Evolutionary conservation across 2,329 filamentous ascomycete genomes (phyloP), one percentile per base, ranked within the genome.

Genomic region (Escovopsis weberi): DNA sequence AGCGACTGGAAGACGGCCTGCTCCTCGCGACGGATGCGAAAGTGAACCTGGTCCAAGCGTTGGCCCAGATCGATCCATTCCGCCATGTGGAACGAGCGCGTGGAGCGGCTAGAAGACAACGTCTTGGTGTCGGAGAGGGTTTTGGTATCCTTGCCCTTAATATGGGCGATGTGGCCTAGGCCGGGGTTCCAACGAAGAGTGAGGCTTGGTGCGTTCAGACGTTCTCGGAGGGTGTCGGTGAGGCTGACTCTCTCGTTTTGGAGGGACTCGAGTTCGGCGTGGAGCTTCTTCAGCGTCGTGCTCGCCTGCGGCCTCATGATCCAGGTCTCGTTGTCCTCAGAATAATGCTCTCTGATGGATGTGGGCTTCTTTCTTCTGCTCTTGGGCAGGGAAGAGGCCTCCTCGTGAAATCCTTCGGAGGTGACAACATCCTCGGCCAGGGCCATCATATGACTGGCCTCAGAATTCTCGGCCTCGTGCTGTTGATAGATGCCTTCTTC

Each of bases 141-240:
- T 18, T 62, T 64, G 37, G 74, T 66, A 53, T 91, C 82, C 58
- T 83, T 88, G 32, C 86, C 86, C 60, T 82, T 91, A 52, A 96
- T 74, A 57, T 96, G 88, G 52, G 84, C 88, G 54, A 94, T 84
- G 58, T 98, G 85, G 8, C 91, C 89, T 2, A 94, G 71, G 12
- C 80, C 82, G 0, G 89, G 82, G 1, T 82, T 86, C 83, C 87
- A 96, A 53, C 82, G 84, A 18, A 98, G 72, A 1, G 78, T 82
- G 37, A 96, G 70, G 45, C 72, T 80, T 6, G 75, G 61, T 10
- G 78, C 77, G 44, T 62, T 60, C 37, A 89, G 69, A 5, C 74
- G 68, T 11, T 71, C 59, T 42, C 79, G 76, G 19, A 96, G 68
- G 4, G 63, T 62, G 15, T 74, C 65, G 9, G 72, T 74, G 4